Evolutionary conservation across 371 early-diverging fungal species (phyloP).

Genomic region (Mucor mucedo): DNA sequence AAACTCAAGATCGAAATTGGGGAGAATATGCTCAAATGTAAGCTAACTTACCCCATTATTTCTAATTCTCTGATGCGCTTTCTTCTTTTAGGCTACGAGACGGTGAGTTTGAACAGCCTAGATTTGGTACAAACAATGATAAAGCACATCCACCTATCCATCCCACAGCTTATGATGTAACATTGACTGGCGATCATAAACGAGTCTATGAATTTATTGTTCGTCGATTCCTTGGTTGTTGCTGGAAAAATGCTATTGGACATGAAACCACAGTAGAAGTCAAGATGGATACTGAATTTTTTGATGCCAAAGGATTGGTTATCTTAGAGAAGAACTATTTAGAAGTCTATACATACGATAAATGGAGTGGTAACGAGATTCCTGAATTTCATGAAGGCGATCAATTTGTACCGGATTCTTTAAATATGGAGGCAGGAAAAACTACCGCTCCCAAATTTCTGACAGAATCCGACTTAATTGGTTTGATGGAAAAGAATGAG

Average conservation of each 20-base stretch:
- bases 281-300: constrained; percentile 72
- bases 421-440: constrained; percentile 70
- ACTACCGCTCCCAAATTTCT: constrained; percentile 88
- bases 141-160: constrained; percentile 99
- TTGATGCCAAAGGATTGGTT: constrained; percentile 77
- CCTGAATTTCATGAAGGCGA: constrained; percentile 81
- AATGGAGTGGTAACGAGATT: constrained; percentile 81
- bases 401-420: constrained; percentile 67
- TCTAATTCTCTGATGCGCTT: background rate
- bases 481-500: constrained; percentile 96
- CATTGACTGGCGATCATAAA: constrained; percentile 73
- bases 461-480: constrained; percentile 95
- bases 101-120: constrained; percentile 82
- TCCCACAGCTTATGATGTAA: constrained; percentile 75
- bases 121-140: constrained; percentile 94
- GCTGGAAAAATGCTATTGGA: constrained; percentile 95
- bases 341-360: constrained; percentile 95
- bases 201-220: constrained; percentile 93
- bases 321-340: constrained; percentile 91
- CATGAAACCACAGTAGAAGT: constrained; percentile 80
- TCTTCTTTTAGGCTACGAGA: constrained; percentile 57
- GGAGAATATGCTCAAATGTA: constrained; percentile 73
- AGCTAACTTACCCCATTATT: constrained; percentile 7
- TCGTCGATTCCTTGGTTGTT: constrained; percentile 93
- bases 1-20: constrained; percentile 65